Conservation (phyloP, 768 basidiomycete species). For the Trametes elegans region DNA sequence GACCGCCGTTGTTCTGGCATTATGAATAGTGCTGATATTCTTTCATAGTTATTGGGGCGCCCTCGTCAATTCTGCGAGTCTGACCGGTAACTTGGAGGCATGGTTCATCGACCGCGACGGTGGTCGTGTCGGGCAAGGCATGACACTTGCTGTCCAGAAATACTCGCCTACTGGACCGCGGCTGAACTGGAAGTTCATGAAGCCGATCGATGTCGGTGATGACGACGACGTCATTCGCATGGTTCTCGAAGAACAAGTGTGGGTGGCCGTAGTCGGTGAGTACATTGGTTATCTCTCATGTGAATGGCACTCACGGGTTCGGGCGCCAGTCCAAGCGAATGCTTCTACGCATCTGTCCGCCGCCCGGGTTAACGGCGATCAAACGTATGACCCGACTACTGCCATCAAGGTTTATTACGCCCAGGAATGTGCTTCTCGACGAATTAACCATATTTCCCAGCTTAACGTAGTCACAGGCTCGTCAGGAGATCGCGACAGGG, state of each 20-base stretch:
- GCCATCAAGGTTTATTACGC: constrained; percentile 41
- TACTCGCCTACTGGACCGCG: constrained; percentile 21
- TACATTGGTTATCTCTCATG: neutral
- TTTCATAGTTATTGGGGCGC: constrained; percentile 29
- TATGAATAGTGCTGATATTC: neutral
- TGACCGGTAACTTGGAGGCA: constrained; percentile 35
- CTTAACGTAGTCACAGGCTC: constrained; percentile 20
- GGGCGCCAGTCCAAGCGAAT: constrained; percentile 32
- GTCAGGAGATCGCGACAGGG: constrained; percentile 40
- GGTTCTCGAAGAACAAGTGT: constrained; percentile 37
- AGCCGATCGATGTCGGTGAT: constrained; percentile 23
- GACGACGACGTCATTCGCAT: constrained; percentile 32
- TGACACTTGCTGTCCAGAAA: constrained; percentile 30
- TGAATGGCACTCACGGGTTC: too few species aligned
- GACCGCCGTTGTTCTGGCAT: neutral
- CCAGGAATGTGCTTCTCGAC: constrained; percentile 34
- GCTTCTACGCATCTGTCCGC: constrained; percentile 32
- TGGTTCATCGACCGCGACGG: constrained; percentile 42
- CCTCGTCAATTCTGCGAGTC: constrained; percentile 18
- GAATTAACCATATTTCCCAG: neutral
- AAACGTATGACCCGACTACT: constrained; percentile 33
- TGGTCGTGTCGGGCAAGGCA: constrained; percentile 31
- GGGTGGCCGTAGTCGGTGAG: constrained; percentile 43
- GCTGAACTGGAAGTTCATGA: constrained; percentile 26
- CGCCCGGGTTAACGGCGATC: constrained; percentile 38